Evolutionary conservation across 1,139 yeast genomes (phyloP).

Genomic region (Wickerhamiella pararugosa): DNA sequence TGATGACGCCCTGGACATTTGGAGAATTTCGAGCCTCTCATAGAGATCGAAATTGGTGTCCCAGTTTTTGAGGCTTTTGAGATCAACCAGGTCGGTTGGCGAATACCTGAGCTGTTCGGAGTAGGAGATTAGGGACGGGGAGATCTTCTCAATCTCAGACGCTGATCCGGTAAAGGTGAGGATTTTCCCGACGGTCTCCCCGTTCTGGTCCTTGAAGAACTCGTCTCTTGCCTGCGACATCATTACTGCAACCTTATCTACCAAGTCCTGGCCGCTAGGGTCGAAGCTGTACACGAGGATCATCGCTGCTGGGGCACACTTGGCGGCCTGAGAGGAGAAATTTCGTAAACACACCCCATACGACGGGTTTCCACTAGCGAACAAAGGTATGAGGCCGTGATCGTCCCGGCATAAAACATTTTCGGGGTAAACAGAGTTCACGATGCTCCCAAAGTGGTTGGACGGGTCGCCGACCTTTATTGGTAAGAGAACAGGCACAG

Average conservation of each 20-base stretch:
- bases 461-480: conserved; percentile 25
- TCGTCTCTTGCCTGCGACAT: conserved; percentile 18
- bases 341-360: conserved; percentile 58
- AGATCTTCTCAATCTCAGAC: conserved; percentile 16
- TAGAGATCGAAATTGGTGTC: conserved; percentile 55
- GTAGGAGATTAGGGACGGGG: conserved; percentile 22
- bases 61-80: conserved; percentile 31
- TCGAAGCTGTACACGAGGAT: conserved; percentile 47
- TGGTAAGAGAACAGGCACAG: conserved; percentile 17
- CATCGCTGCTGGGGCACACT: conserved; percentile 53
- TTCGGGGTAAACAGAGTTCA: background rate
- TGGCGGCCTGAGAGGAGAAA: conserved; percentile 63
- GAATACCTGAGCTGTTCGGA: background rate
- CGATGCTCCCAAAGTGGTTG: background rate
- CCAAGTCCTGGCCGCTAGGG: conserved; percentile 14
- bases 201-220: conserved; percentile 12
- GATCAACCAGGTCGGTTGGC: background rate
- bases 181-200: conserved; percentile 3
- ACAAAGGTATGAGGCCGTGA: conserved; percentile 18
- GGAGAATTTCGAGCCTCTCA: conserved; percentile 67
- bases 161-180: conserved; percentile 7
- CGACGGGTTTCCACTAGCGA: conserved; percentile 46
- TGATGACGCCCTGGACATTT: conserved; percentile 68
- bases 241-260: conserved; percentile 16
- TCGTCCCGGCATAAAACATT: conserved; percentile 2